Evolutionary conservation across 495 filamentous ascomycete species (phyloP).

Genomic region (Penicillium salamii): DNA sequence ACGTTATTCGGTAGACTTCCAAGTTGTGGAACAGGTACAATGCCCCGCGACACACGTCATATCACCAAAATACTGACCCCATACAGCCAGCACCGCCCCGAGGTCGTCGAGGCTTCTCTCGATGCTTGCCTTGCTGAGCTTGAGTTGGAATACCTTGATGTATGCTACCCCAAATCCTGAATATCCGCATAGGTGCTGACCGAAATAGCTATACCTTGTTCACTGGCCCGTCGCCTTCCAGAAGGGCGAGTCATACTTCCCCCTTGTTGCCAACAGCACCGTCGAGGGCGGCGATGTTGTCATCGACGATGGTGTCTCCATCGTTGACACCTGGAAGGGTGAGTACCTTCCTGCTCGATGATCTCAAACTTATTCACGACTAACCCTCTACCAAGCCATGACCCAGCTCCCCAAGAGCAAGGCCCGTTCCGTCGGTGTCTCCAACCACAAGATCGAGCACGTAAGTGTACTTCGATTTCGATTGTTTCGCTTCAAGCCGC

Average conservation of each 20-base stretch:
- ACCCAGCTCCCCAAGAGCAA: conserved; percentile 51
- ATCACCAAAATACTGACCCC: conserved; percentile 1
- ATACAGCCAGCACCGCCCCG: conserved; percentile 42
- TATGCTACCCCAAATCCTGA: conserved; percentile 16
- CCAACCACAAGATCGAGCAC: conserved; percentile 46
- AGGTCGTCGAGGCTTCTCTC: conserved; percentile 43
- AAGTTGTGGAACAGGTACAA: conserved; percentile 44
- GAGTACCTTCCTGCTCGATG: background rate
- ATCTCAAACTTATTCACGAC: background rate
- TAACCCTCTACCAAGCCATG: conserved; percentile 34
- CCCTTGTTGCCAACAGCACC: conserved; percentile 33
- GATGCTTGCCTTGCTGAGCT: conserved; percentile 48
- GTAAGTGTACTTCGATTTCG: conserved; percentile 19
- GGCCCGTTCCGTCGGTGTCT: conserved; percentile 49
- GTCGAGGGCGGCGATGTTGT: conserved; percentile 38
- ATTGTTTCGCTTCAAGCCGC: background rate
- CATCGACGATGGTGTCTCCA: conserved; percentile 47
- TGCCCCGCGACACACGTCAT: background rate
- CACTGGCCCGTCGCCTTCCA: conserved; percentile 52
- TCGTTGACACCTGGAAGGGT: conserved; percentile 52
- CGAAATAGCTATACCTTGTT: conserved; percentile 46
- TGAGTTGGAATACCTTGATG: conserved; percentile 49
- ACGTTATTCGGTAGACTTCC: conserved; percentile 35
- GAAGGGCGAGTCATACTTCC: conserved; percentile 43
- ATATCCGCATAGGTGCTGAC: background rate